Percentiles rank a stretch among this genome's conserved stretches.
Conservation (phyloP, 2,329 filamentous ascomycete species). For the Arthrobotrys sinensis region DNA sequence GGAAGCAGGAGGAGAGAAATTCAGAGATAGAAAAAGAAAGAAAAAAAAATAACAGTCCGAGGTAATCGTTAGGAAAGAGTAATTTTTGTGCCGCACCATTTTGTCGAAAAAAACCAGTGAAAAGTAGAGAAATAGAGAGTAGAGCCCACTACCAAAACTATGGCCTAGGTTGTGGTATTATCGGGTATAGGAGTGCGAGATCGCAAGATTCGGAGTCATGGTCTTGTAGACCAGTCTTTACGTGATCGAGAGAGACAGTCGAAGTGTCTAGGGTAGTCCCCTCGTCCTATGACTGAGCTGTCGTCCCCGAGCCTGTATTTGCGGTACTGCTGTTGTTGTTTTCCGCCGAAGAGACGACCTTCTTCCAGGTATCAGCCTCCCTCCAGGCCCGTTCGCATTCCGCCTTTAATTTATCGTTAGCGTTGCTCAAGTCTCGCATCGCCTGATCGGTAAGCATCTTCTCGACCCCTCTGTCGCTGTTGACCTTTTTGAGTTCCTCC, state of each 20-base stretch:
- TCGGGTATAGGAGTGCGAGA: background rate
- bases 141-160: constrained; percentile 38
- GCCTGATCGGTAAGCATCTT: constrained; percentile 92
- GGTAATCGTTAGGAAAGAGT: constrained; percentile 53
- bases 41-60: constrained; percentile 42
- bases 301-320: constrained; percentile 26
- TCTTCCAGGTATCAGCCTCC: constrained; percentile 85
- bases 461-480: constrained; percentile 86
- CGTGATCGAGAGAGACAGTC: background rate
- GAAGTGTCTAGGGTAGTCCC: background rate
- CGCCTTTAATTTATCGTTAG: constrained; percentile 87
- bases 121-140: constrained; percentile 22
- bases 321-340: constrained; percentile 25
- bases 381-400: constrained; percentile 84
- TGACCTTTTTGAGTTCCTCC: constrained; percentile 70
- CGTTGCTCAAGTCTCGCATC: constrained; percentile 86
- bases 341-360: constrained; percentile 65
- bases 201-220: background rate
- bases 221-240: background rate
- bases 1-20: constrained; percentile 30
- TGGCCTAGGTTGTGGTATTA: constrained; percentile 25
- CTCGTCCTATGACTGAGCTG: constrained; percentile 40
- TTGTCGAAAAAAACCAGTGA: constrained; percentile 27
- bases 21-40: constrained; percentile 15
- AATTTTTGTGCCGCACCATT: constrained; percentile 60